phyloP scores from a whole-genome alignment of 176 grass and related monocot genomes.

The Tillandsia leiboldiana region DNA sequence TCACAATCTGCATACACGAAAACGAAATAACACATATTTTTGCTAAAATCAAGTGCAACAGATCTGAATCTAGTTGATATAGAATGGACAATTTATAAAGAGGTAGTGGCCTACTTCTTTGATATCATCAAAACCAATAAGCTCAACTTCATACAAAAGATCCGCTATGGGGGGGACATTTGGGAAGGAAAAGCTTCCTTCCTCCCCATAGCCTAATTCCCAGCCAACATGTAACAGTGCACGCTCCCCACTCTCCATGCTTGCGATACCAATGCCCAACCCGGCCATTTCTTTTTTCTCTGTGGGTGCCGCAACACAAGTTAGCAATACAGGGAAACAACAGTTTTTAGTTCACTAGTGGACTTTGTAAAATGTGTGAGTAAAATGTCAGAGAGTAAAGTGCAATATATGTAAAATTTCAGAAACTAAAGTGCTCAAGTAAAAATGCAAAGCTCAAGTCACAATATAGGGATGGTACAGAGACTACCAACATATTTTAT shows the following conservation, averaged over 20 bases:
- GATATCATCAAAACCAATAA: slow-evolving; percentile 82
- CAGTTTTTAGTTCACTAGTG: background rate
- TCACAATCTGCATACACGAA: background rate
- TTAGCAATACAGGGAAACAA: background rate
- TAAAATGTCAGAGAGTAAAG: too few relatives aligned
- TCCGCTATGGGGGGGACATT: slow-evolving; percentile 90
- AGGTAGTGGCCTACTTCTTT: slow-evolving; percentile 55
- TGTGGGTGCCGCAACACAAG: slow-evolving; percentile 17
- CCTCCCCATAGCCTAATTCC: slow-evolving; percentile 87
- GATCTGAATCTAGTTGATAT: slow-evolving; percentile 6
- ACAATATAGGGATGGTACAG: too few relatives aligned
- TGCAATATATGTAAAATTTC: too few relatives aligned
- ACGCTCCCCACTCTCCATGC: slow-evolving; percentile 68
- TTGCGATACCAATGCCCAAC: slow-evolving; percentile 68
- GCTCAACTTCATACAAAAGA: slow-evolving; percentile 86
- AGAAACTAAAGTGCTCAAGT: too few relatives aligned
- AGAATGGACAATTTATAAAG: background rate
- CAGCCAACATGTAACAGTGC: slow-evolving; percentile 72
- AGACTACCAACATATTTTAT: too few relatives aligned
- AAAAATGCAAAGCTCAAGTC: too few relatives aligned
- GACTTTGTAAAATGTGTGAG: background rate
- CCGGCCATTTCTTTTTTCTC: slow-evolving; percentile 72
- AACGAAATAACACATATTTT: background rate
- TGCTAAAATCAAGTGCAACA: slow-evolving; percentile 7
- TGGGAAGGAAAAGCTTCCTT: slow-evolving; percentile 97